Evolutionary conservation across 2,329 filamentous ascomycete species (phyloP).

Genomic region (Aspergillus costaricaensis): DNA sequence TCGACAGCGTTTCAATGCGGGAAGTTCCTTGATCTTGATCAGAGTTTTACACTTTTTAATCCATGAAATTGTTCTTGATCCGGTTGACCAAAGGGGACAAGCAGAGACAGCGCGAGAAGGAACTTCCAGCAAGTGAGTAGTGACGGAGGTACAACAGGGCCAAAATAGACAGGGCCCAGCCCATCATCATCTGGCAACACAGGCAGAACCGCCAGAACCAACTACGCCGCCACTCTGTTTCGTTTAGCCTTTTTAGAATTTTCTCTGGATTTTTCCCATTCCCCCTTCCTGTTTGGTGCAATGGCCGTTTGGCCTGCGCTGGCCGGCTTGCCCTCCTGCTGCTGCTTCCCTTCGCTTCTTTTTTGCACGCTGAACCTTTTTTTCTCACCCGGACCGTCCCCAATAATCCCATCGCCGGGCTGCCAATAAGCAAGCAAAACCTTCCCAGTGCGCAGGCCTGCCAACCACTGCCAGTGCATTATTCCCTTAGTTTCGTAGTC

Average conservation of each 20-base stretch:
- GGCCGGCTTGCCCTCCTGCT: slow-evolving; percentile 3
- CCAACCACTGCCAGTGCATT: slow-evolving; percentile 8
- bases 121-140: not conserved
- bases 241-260: slow-evolving; percentile 2
- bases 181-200: slow-evolving; percentile 4
- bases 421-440: slow-evolving; percentile 11
- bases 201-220: not conserved
- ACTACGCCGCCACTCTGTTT: slow-evolving; percentile 7
- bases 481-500: slow-evolving; percentile 13
- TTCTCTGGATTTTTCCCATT: slow-evolving; percentile 3
- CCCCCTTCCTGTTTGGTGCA: not conserved
- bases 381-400: slow-evolving; percentile 1
- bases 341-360: slow-evolving; percentile 7
- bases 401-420: not conserved
- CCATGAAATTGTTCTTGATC: too few relatives aligned
- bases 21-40: too few relatives aligned
- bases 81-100: not conserved
- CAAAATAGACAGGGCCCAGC: slow-evolving; percentile 4
- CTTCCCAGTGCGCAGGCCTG: not conserved
- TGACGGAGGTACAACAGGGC: not conserved
- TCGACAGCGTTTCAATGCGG: not conserved
- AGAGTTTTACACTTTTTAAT: too few relatives aligned
- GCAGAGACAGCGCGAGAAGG: not conserved
- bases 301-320: not conserved
- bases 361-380: slow-evolving; percentile 8